Base-by-base conservation (phyloP, 2,329 filamentous ascomycete species). In the Eurotiales sp. region DNA sequence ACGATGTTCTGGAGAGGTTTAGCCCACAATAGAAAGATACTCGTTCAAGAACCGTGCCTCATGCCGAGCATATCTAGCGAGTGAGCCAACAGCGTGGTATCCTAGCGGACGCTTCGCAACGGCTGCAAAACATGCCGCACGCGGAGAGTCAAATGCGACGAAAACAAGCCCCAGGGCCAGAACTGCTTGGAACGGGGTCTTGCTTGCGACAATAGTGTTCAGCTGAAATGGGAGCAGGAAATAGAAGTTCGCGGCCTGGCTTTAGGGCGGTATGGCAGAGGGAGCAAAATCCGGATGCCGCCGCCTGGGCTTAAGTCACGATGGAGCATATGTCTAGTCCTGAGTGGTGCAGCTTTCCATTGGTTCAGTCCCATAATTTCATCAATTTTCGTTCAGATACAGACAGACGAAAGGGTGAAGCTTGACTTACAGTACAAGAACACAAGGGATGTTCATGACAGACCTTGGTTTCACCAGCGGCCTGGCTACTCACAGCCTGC, bases 181-280 rank as follows among this genome's bases (percentile, higher is more conserved):
- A 58, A 56, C 37, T 60, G 57, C 39, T 25, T 54, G 10, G 43
- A 55, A 37, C 44, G 50, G 49, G 58, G 56, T n/a, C 55, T 55
- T 5, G 7, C 15, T 3, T 61, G 59, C 41, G 44, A 53, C 12
- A 61, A 44, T 40, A 47, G 40, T 11, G 30, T 53, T 12, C 41
- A 43, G 27, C 48, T 70, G 11, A 70, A 69, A 59, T 70, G 67
- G 67, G 61, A 70, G 53, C 65, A 65, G 2, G 72, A 74, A 50
- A 74, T 72, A 54, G 58, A 57, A 47, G 69, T 62, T 47, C 68
- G 68, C 8, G 72, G 72, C 8, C 56, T 71, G 47, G 71, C 72
- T 5, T 74, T 74, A 59, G 72, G 72, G 4, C 62, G 72, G 46
- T 60, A 69, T 19, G 72, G 72, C 30, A 64, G 72, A 30, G 73